Base-by-base conservation (phyloP, 805 yeast species). In the Cyberlindnera samutprakarnensis region DNA sequence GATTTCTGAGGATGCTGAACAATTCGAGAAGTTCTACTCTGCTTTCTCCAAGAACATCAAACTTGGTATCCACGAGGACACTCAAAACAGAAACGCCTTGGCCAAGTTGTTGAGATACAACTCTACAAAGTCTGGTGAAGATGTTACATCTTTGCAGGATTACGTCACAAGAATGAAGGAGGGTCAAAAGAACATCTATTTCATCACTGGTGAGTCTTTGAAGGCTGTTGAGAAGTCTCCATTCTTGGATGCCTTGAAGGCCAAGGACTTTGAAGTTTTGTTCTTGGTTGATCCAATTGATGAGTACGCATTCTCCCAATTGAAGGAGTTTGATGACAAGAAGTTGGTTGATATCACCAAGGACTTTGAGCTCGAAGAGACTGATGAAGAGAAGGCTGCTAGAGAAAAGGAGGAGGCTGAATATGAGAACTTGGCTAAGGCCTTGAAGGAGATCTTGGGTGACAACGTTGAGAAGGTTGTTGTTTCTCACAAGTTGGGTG, bases 151-250 rank as follows among this genome's bases (percentile, higher is more conserved):
- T 24, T 76, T 92, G 58, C 68, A 94, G 50, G 99, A 92, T 72
- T 92, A 92, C 71, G 94, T 92, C 46, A 90, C 97, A 50, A 84
- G 97, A 72, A 92, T 92, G 99, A 95, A 92, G 64, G 96, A 87
- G 70, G 96, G 86, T 75, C 99, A 92, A 75, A 88, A 92, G 92
- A 92, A 92, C 76, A 85, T 92, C 59, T 92, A 92, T 80, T 92
- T 75, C 78, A 92, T 92, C 66, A 92, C 99, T 61, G 99, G 98
- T 81, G 98, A 92, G 75, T 76, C 94, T 42, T 64, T 85, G 62
- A 90, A 92, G 79, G 86, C 95, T 52, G 95, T 92, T 56, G 96
- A 92, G 76, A 86, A 86, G 69, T 90, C 97, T 51, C 99, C 99
- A 68, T 92, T 92, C 84, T 78, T 92, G 66, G 97, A 92, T 58